phyloP scores from a whole-genome alignment of 257 asterid genomes.

The Lithospermum erythrorhizon region DNA sequence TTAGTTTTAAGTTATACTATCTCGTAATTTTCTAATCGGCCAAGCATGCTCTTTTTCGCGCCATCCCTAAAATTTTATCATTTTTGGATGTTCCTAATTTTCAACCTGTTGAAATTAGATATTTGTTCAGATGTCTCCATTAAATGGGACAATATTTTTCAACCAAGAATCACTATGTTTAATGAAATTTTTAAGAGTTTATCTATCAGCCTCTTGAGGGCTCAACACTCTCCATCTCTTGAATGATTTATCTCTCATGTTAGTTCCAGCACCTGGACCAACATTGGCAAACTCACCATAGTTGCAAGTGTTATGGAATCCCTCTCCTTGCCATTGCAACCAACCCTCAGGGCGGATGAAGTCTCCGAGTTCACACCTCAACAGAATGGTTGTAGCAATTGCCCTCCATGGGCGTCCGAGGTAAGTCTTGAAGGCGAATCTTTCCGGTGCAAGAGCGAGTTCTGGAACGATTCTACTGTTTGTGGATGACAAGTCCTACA shows the following conservation, averaged over 20 bases:
- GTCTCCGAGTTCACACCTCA: constrained; percentile 56
- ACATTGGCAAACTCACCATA: constrained; percentile 40
- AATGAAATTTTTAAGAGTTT: not conserved
- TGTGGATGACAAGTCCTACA: constrained; percentile 52
- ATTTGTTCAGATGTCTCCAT: no score
- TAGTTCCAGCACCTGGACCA: constrained; percentile 43
- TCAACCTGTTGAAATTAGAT: no score
- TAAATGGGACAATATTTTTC: not conserved
- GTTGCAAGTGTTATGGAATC: constrained; percentile 16
- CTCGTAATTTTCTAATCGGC: no score
- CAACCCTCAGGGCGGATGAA: constrained; percentile 52
- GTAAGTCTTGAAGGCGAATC: constrained; percentile 29
- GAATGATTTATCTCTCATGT: constrained; percentile 17
- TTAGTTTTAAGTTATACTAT: no score
- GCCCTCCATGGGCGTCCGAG: constrained; percentile 57
- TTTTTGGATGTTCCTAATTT: no score
- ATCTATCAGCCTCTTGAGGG: constrained; percentile 6
- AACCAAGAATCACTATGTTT: not conserved
- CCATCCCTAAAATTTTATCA: no score
- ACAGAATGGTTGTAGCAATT: constrained; percentile 30
- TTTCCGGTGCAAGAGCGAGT: constrained; percentile 4
- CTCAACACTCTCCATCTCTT: constrained; percentile 15
- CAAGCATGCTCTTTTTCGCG: no score
- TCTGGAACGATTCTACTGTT: constrained; percentile 56
- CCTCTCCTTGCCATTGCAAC: constrained; percentile 26